Evolutionary conservation across 306 rosid species (phyloP).

Genomic region (Aeschynomene evenia): DNA sequence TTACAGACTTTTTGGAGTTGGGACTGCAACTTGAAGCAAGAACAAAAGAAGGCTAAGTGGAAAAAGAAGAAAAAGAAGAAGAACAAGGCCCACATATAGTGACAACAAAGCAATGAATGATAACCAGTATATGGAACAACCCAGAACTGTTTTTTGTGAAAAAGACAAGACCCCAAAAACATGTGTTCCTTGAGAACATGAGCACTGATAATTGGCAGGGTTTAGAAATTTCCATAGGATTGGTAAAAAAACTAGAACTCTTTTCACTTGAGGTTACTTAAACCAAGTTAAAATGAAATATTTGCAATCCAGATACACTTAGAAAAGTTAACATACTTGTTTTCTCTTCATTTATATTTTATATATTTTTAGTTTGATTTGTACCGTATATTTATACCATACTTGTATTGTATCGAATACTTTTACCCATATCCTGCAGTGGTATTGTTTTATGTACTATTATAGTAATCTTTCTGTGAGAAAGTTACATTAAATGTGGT

Average conservation of each 20-base stretch:
- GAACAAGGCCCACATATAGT: conserved; percentile 47
- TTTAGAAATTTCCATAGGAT: conserved; percentile 46
- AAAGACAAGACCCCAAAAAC: conserved; percentile 39
- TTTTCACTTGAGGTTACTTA: conserved; percentile 33
- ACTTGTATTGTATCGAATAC: too few species aligned
- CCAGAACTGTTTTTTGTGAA: conserved; percentile 58
- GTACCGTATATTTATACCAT: too few species aligned
- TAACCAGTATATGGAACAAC: conserved; percentile 34
- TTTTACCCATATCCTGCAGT: too few species aligned
- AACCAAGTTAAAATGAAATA: conserved; percentile 29
- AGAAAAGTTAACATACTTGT: too few species aligned
- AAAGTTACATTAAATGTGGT: conserved; percentile 34
- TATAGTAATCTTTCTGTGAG: neutral
- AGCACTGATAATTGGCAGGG: conserved; percentile 45
- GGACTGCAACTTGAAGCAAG: conserved; percentile 62
- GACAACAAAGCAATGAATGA: conserved; percentile 49
- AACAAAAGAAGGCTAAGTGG: conserved; percentile 41
- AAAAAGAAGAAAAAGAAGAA: conserved; percentile 36
- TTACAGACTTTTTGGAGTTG: conserved; percentile 29
- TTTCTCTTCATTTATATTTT: too few species aligned
- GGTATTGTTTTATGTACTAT: neutral
- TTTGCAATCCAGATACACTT: neutral
- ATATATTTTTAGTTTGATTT: too few species aligned
- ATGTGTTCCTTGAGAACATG: conserved; percentile 25
- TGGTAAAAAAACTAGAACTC: conserved; percentile 30